phyloP scores from a whole-genome alignment of 345 rosid genomes.

The Atalantia buxifolia region DNA sequence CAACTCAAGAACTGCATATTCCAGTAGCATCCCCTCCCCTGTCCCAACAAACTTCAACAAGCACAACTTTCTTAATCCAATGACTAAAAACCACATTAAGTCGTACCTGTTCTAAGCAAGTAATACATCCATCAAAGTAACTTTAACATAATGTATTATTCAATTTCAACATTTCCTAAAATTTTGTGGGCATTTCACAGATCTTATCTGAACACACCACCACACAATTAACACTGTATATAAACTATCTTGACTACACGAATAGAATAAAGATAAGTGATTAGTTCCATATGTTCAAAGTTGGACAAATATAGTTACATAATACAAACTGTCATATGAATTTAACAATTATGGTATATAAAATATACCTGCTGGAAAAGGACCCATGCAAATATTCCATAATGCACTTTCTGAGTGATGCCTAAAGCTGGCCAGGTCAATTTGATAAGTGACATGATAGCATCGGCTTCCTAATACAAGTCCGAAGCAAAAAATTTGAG shows the following conservation, averaged over 20 bases:
- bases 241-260: neutral
- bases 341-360: constrained; percentile 2
- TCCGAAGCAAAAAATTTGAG: constrained; percentile 17
- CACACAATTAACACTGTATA: neutral
- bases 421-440: constrained; percentile 87
- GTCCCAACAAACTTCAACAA: constrained; percentile 69
- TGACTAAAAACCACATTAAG: neutral
- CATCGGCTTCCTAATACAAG: constrained; percentile 63
- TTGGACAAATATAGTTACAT: neutral
- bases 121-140: neutral
- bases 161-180: neutral
- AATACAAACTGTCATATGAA: neutral
- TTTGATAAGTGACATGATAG: constrained; percentile 53
- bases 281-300: neutral
- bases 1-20: constrained; percentile 54
- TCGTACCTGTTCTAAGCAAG: neutral
- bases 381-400: constrained; percentile 78
- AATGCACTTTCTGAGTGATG: constrained; percentile 74
- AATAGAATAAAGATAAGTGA: neutral
- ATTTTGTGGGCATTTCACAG: neutral
- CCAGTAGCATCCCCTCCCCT: constrained; percentile 64
- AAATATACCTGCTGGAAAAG: constrained; percentile 80
- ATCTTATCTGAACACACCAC: neutral
- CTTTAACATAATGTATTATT: neutral
- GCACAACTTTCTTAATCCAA: constrained; percentile 21